Conservation (phyloP, 768 basidiomycete species). For the Amyloporia xantha region DNA sequence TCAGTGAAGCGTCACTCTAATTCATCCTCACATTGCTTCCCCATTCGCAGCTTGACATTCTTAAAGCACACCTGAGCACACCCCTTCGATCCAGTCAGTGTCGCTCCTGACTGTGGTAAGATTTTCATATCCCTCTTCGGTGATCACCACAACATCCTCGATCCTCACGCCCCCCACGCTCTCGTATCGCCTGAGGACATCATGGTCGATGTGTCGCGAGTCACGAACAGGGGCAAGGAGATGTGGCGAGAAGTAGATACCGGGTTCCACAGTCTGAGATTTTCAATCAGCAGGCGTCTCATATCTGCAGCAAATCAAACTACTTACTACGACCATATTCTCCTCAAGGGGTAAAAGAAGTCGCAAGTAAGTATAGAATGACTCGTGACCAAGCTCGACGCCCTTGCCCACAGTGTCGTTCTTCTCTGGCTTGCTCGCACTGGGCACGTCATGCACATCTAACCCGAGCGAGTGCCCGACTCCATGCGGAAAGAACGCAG, state of each 20-base stretch:
- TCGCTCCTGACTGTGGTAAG: conserved; percentile 82
- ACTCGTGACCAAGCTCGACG: conserved; percentile 36
- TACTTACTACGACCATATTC: conserved; percentile 82
- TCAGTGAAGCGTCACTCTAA: too few relatives aligned
- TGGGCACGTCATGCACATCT: conserved; percentile 91
- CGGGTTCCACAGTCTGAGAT: conserved; percentile 81
- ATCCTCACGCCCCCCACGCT: conserved; percentile 88
- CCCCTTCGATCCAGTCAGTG: conserved; percentile 71
- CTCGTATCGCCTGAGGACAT: conserved; percentile 64
- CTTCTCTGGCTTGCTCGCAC: conserved; percentile 63
- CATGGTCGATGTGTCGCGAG: conserved; percentile 63
- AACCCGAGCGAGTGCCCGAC: conserved; percentile 86
- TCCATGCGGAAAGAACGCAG: conserved; percentile 94
- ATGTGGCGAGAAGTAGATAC: conserved; percentile 79
- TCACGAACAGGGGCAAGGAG: conserved; percentile 59
- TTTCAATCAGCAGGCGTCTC: background rate
- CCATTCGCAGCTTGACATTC: background rate
- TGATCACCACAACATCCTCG: conserved; percentile 87
- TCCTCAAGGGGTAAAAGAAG: conserved; percentile 64
- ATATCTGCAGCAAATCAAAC: too few relatives aligned
- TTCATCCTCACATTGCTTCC: too few relatives aligned
- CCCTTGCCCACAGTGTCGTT: conserved; percentile 43
- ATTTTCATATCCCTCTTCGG: conserved; percentile 68
- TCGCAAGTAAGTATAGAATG: conserved; percentile 76
- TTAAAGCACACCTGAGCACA: conserved; percentile 61